phyloP scores from a whole-genome alignment of 768 basidiomycete genomes.

The Trametes cubensis region DNA sequence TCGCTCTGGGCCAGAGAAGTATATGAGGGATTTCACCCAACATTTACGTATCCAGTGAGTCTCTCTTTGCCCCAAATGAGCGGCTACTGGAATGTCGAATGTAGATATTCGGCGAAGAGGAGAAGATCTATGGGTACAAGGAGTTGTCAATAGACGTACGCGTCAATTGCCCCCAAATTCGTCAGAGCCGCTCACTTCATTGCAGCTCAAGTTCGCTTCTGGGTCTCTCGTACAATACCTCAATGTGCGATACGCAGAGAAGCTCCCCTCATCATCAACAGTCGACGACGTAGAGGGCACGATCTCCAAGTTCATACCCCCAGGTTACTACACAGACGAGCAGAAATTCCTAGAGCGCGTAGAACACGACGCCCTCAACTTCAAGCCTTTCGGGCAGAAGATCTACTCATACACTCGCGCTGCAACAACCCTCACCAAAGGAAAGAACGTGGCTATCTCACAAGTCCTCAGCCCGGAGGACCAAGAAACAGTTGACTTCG shows the following conservation, averaged over 20 bases:
- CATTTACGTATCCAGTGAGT: constrained; percentile 91
- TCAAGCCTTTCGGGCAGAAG: constrained; percentile 75
- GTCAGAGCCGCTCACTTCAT: background rate
- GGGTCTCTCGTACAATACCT: constrained; percentile 84
- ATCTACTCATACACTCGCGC: constrained; percentile 79
- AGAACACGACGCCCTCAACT: constrained; percentile 74
- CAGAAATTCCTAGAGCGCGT: constrained; percentile 68
- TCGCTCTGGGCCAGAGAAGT: constrained; percentile 57
- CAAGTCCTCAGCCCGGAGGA: constrained; percentile 48
- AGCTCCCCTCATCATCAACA: constrained; percentile 63
- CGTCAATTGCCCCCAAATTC: constrained; percentile 10
- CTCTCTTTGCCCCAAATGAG: background rate
- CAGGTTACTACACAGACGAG: constrained; percentile 76
- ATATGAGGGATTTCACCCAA: constrained; percentile 75
- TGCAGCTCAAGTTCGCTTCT: constrained; percentile 82
- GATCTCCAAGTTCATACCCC: constrained; percentile 75
- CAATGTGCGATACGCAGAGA: constrained; percentile 64
- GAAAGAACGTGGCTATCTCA: constrained; percentile 50
- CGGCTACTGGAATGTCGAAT: background rate
- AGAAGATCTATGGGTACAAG: constrained; percentile 94
- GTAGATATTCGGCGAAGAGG: constrained; percentile 93
- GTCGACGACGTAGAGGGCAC: constrained; percentile 87
- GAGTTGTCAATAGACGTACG: constrained; percentile 82
- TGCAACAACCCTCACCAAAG: constrained; percentile 50
- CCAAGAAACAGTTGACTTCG: constrained; percentile 72